Percentiles rank a stretch among this genome's conserved stretches.
Conservation (phyloP, 768 basidiomycete species). For the Mycena floridula region DNA sequence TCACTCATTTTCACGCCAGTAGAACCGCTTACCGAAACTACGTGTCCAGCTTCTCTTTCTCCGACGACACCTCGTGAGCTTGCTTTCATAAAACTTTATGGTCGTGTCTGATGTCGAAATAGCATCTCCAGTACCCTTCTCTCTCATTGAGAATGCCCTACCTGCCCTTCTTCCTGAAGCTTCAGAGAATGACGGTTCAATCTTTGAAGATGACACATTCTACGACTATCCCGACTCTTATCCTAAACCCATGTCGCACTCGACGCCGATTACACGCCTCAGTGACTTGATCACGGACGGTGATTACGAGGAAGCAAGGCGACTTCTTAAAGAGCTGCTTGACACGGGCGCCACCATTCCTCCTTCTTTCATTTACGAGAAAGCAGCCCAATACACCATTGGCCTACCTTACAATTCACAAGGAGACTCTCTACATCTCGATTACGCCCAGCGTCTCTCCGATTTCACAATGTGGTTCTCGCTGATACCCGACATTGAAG, state of each 20-base stretch:
- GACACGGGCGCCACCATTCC: slow-evolving; percentile 24
- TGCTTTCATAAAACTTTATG: no score
- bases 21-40: no score
- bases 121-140: background rate
- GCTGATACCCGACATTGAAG: slow-evolving; percentile 3
- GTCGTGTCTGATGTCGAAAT: no score
- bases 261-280: slow-evolving; percentile 14
- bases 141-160: slow-evolving; percentile 18
- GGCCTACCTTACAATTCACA: background rate
- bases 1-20: no score
- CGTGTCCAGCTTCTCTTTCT: no score
- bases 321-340: slow-evolving; percentile 24
- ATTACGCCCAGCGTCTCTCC: background rate
- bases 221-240: slow-evolving; percentile 17
- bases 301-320: slow-evolving; percentile 22
- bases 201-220: slow-evolving; percentile 27
- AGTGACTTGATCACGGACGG: slow-evolving; percentile 13
- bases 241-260: background rate
- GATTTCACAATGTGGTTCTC: slow-evolving; percentile 7
- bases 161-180: slow-evolving; percentile 24
- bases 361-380: slow-evolving; percentile 19
- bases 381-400: slow-evolving; percentile 21
- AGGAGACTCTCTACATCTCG: background rate
- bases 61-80: no score
- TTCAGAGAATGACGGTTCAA: slow-evolving; percentile 10